These are phyloP conservation scores for Eragrostis nindensis DNA, from an alignment of 176 grass and related monocot species.

Conservation along the genomic window DNA sequence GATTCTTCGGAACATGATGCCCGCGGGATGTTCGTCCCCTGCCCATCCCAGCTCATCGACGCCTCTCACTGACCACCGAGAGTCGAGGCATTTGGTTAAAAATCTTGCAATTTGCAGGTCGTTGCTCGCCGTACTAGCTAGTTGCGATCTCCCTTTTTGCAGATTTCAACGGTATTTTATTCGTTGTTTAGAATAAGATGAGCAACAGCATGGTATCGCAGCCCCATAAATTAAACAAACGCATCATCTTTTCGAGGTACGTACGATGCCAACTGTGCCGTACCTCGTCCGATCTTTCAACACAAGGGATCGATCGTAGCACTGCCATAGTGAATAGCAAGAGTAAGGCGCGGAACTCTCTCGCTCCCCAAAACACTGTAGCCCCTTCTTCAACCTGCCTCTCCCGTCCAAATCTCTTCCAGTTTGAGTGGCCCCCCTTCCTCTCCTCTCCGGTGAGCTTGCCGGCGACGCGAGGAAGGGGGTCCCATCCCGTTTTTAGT, in stretches of 20 bases:
- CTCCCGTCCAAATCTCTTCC: no score
- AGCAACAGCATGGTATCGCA: neutral
- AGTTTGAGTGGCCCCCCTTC: no score
- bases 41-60: neutral
- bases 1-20: neutral
- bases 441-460: no score
- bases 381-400: no score
- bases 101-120: neutral
- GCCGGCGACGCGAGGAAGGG: no score
- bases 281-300: neutral
- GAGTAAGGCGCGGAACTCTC: no score
- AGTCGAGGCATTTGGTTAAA: no score
- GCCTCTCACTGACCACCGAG: neutral
- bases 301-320: conserved; percentile 7
- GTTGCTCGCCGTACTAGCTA: no score
- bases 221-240: neutral
- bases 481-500: no score
- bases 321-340: no score
- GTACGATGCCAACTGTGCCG: conserved; percentile 2
- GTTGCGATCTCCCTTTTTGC: neutral
- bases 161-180: neutral
- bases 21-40: no score
- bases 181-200: neutral
- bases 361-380: no score
- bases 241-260: neutral